Percentiles rank a stretch among this genome's conserved stretches.
Conservation (phyloP, 768 basidiomycete genomes). For the Hebeloma cylindrosporum region DNA sequence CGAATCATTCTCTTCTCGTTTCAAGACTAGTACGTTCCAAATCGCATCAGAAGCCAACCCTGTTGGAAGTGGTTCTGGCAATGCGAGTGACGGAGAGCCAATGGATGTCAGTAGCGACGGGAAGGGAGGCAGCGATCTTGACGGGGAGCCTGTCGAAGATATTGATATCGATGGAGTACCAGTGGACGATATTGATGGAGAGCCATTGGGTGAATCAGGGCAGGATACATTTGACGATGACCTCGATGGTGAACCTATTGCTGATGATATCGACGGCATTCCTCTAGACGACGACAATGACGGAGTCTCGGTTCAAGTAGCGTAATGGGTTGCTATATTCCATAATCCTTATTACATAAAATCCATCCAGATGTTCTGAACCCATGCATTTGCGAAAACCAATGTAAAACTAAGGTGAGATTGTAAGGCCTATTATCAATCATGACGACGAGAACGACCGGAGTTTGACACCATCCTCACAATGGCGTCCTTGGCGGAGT, state of each 20-base stretch:
- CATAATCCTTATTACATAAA: background rate
- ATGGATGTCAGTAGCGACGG: constrained; percentile 36
- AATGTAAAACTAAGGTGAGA: constrained; percentile 6
- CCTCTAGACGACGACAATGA: constrained; percentile 43
- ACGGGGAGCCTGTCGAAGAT: constrained; percentile 46
- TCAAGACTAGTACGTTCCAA: constrained; percentile 79
- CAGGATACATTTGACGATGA: constrained; percentile 39
- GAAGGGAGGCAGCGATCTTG: constrained; percentile 46
- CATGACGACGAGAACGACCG: constrained; percentile 42
- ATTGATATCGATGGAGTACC: constrained; percentile 31
- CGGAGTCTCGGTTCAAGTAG: constrained; percentile 41
- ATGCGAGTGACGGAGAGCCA: constrained; percentile 36
- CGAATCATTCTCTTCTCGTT: constrained; percentile 52
- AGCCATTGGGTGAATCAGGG: constrained; percentile 35
- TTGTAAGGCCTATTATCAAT: constrained; percentile 22
- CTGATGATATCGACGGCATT: constrained; percentile 30
- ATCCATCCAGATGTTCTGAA: constrained; percentile 9
- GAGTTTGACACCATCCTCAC: constrained; percentile 51
- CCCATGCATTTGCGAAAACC: constrained; percentile 5
- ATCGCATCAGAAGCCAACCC: constrained; percentile 50
- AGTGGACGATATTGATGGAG: constrained; percentile 39
- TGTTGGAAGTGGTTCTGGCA: constrained; percentile 23
- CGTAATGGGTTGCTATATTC: background rate
- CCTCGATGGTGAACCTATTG: constrained; percentile 47
- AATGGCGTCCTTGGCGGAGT: constrained; percentile 77